phyloP scores from a whole-genome alignment of 1,284 basidiomycete species.

The Xerocomus amazonicus region DNA sequence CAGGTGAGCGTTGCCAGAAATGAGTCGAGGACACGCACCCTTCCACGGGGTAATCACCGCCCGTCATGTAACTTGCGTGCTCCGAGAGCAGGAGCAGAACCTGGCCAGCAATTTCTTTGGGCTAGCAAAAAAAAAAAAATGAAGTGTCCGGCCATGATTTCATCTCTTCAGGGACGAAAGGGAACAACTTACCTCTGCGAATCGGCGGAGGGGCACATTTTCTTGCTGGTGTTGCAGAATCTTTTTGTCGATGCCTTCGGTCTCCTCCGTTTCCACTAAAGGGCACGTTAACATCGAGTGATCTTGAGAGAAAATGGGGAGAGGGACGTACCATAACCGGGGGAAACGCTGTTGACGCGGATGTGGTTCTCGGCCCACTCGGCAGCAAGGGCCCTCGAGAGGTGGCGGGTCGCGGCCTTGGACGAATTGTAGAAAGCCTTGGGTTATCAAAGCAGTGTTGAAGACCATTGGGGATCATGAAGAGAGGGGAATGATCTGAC shows the following conservation, averaged over 20 bases:
- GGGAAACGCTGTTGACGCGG: slow-evolving; percentile 58
- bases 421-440: slow-evolving; percentile 61
- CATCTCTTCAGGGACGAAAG: not conserved
- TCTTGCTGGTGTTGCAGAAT: slow-evolving; percentile 35
- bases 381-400: slow-evolving; percentile 55
- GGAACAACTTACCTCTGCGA: slow-evolving; percentile 32
- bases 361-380: slow-evolving; percentile 56
- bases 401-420: slow-evolving; percentile 55
- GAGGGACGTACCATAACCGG: slow-evolving; percentile 48
- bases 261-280: slow-evolving; percentile 38
- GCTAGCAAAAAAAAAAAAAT: slow-evolving; percentile 18
- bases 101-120: slow-evolving; percentile 44
- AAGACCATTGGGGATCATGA: too few relatives aligned
- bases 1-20: not conserved
- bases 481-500: slow-evolving; percentile 13
- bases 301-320: too few relatives aligned
- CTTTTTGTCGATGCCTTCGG: slow-evolving; percentile 33
- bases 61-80: slow-evolving; percentile 42
- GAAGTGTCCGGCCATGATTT: too few relatives aligned
- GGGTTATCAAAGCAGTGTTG: too few relatives aligned
- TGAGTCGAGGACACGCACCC: slow-evolving; percentile 30
- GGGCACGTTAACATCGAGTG: not conserved
- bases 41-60: slow-evolving; percentile 42
- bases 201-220: slow-evolving; percentile 40
- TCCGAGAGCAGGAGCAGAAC: slow-evolving; percentile 43